Evolutionary conservation across 345 rosid species (phyloP), one percentile per base, ranked within the genome.

Genomic region (Citropsis articulata): DNA sequence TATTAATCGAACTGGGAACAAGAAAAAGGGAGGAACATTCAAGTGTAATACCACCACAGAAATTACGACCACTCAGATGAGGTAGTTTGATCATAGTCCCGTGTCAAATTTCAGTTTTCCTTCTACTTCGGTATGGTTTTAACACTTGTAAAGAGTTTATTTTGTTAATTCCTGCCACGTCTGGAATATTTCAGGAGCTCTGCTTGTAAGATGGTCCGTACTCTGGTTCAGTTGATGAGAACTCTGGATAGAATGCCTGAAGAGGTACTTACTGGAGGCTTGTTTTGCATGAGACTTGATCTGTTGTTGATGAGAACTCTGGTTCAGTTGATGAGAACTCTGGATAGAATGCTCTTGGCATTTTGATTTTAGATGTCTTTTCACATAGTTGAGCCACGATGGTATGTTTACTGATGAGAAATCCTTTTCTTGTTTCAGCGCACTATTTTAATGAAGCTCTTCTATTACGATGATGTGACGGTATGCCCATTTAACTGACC

Each of bases 131-230:
- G 40, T 50, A 72, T 56, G 55, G 77, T 40, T 69, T 35, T 9
- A 60, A 38, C 56, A 35, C 31, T 75, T 27, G 13, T 28, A 10
- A 25, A 1, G 28, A 22, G 25, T 64, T 31, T 69, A 72, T 21
- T 80, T 53, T 60, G 13, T 21, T 25, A 6, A 50, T 75, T 67
- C 69, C 21, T 38, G 42, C 22, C 62, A 45, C 73, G 60, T 27
- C 27, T 42, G 60, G 69, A 36, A 64, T 72, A 53, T 83, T 45
- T 65, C 88, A 96, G 99, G 91, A 97, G 93, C 74, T 91, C 98
- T 28, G 98, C 99, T 38, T 92, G 99, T 78, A 97, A 97, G 81
- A 92, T 97, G 98, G 89, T 97, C 73, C 94, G 97, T 19, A 93
- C 98, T 36, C 88, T 94, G 50, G 94, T 92, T 83, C 98, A 91